Base-by-base conservation (phyloP, 352 stramenopile genomes). In the Paralagenidium karlingii region DNA sequence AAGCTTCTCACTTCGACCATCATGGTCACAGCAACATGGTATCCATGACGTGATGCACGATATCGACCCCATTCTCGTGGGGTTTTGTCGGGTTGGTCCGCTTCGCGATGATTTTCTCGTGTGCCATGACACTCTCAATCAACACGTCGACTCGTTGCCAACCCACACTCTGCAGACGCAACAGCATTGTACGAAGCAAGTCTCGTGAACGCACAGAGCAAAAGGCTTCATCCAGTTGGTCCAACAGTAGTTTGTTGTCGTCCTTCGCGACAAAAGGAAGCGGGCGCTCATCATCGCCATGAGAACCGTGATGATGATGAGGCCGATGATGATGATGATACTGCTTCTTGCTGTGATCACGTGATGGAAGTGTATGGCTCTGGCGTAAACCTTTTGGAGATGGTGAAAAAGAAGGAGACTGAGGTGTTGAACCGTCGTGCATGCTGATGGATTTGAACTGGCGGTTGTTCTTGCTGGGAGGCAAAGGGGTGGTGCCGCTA, bases 21-120 rank as follows among this genome's bases (percentile, higher is more conserved):
- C n/a, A n/a, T n/a, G n/a, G n/a, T 60, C 38, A 86, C 1, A 78
- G 31, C 24, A 82, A 16, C 30, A 87, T 75, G 12, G 66, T 75
- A 45, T 87, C 65, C 51, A 82, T 79, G 34, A 79, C 55, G 51
- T 88, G 74, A 34, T 85, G 68, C 24, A 83, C 68, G 15, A 87
- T 47, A 40, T 87, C 74, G 41, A 85, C 47, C 24, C 74, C 74
- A 7, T 63, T 80, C 20, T 75, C 60, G 18, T 67, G 33, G 3
- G 68, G 59, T 45, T 79, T 82, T 40, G 60, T 29, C 9, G 60
- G 49, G 21, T 74, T 76, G 9, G 68, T 61, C 43, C 70, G 63
- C 48, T 85, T 87, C 27, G 71, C 75, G 45, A 89, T 82, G 50
- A 89, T 89, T 43, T 75, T 68, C 43, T 84, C 69, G 39, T 89